These are phyloP conservation scores for Escovopsis sp. DNA, from an alignment of 2,329 filamentous ascomycete genomes.

Conservation along the genomic window DNA sequence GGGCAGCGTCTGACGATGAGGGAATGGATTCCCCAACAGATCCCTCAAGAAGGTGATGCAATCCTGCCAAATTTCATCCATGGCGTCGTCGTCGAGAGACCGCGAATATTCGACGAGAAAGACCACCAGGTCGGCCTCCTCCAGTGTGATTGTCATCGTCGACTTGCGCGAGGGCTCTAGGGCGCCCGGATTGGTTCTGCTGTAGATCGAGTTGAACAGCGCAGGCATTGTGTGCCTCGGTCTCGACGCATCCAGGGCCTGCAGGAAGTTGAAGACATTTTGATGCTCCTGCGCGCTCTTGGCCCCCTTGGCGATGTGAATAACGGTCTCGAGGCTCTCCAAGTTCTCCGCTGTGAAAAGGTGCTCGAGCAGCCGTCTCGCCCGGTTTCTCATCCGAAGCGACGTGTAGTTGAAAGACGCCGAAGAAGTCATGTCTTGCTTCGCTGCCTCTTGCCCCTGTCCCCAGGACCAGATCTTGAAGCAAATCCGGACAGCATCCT, in stretches of 20 bases:
- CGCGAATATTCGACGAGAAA: conserved; percentile 84
- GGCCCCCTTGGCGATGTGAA: conserved; percentile 61
- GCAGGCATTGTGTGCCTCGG: conserved; percentile 87
- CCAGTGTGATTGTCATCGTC: conserved; percentile 70
- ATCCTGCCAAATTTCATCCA: conserved; percentile 96
- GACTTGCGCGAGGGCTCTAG: conserved; percentile 71
- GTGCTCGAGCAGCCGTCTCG: conserved; percentile 77
- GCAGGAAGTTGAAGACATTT: conserved; percentile 70
- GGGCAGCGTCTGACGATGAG: conserved; percentile 80
- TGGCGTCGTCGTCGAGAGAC: conserved; percentile 87
- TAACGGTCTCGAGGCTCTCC: conserved; percentile 83
- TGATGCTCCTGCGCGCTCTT: conserved; percentile 32
- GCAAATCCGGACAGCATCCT: conserved; percentile 85
- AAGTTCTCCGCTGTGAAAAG: conserved; percentile 83
- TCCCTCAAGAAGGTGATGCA: conserved; percentile 85
- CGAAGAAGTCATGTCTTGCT: conserved; percentile 49
- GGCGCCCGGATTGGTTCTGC: conserved; percentile 70
- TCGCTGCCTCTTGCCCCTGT: conserved; percentile 40
- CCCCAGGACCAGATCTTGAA: conserved; percentile 95
- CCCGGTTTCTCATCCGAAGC: conserved; percentile 76
- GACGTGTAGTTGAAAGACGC: conserved; percentile 88
- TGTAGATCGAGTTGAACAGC: conserved; percentile 92
- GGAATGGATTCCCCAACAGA: conserved; percentile 82
- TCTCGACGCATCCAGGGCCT: conserved; percentile 78
- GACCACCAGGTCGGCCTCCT: conserved; percentile 68